A percentile compares a stretch with the other conserved stretches of the same genome.
Conservation (phyloP, 805 yeast genomes). For the Kluyveromyces dobzhanskii region DNA sequence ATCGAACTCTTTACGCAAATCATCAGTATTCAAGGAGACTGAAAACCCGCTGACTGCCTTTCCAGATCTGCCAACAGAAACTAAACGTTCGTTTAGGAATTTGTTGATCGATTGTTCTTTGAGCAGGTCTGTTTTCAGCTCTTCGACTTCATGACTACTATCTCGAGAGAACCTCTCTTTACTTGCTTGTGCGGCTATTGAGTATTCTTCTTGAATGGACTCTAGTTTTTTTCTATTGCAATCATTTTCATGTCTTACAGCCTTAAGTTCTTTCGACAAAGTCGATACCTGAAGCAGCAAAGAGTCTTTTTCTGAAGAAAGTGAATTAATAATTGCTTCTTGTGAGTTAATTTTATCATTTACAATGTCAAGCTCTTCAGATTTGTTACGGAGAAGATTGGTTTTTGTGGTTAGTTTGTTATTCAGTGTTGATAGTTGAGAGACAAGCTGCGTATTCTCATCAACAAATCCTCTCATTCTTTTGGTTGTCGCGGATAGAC, state of each 20-base stretch:
- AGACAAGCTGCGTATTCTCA: slow-evolving; percentile 38
- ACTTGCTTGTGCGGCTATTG: slow-evolving; percentile 20
- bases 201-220: slow-evolving; percentile 36
- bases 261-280: slow-evolving; percentile 21
- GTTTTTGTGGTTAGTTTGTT: slow-evolving; percentile 31
- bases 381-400: slow-evolving; percentile 30
- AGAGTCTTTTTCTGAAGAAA: slow-evolving; percentile 27
- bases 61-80: slow-evolving; percentile 26
- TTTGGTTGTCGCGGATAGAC: slow-evolving; percentile 29
- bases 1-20: slow-evolving; percentile 34
- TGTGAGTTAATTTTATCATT: slow-evolving; percentile 21
- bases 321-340: slow-evolving; percentile 18
- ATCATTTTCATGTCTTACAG: slow-evolving; percentile 20
- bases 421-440: slow-evolving; percentile 32
- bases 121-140: slow-evolving; percentile 38
- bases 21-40: slow-evolving; percentile 17
- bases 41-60: slow-evolving; percentile 18
- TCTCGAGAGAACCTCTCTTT: slow-evolving; percentile 27
- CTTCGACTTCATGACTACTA: slow-evolving; percentile 29
- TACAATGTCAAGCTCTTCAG: slow-evolving; percentile 27
- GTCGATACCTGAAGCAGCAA: slow-evolving; percentile 23
- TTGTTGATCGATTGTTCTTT: slow-evolving; percentile 26
- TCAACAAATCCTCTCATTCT: slow-evolving; percentile 32
- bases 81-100: slow-evolving; percentile 24
- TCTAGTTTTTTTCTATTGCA: slow-evolving; percentile 21